Conservation (phyloP, 192 early-diverging fungal genomes). For the Diversispora eburnea region DNA sequence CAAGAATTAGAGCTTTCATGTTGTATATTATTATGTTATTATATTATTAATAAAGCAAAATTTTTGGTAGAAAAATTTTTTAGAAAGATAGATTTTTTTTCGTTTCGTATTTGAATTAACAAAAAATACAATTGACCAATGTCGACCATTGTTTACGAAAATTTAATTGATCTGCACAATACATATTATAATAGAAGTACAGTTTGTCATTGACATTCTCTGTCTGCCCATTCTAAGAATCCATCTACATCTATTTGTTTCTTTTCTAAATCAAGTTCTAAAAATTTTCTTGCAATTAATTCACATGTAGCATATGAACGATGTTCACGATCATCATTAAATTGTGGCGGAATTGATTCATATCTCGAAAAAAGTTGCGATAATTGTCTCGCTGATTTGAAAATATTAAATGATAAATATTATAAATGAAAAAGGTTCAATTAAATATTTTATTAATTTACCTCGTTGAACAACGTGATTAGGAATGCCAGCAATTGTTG, state of each 20-base stretch:
- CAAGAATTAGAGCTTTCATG: conserved; percentile 84
- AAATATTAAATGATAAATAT: neutral
- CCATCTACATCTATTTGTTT: neutral
- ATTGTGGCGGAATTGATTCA: conserved; percentile 19
- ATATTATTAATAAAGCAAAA: too few relatives aligned
- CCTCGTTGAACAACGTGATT: conserved; percentile 39
- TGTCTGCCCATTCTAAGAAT: conserved; percentile 1
- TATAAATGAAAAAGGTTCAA: neutral
- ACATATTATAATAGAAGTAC: too few relatives aligned
- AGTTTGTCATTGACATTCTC: conserved; percentile 4
- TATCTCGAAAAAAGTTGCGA: conserved; percentile 21
- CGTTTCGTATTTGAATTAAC: too few relatives aligned
- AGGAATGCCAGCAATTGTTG: conserved; percentile 41
- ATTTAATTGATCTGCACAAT: too few relatives aligned
- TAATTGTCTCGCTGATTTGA: conserved; percentile 1
- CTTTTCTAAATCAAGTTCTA: neutral
- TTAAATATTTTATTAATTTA: conserved; percentile 15
- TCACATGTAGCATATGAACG: conserved; percentile 12
- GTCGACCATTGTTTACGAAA: too few relatives aligned
- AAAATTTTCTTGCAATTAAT: conserved; percentile 15
- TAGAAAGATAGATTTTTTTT: too few relatives aligned
- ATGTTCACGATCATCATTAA: conserved; percentile 2
- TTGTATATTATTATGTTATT: too few relatives aligned
- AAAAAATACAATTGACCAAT: too few relatives aligned
- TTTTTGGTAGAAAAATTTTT: too few relatives aligned